Evolutionary conservation across 2,329 filamentous ascomycete genomes (phyloP).

Genomic region (Xylogone sp.): DNA sequence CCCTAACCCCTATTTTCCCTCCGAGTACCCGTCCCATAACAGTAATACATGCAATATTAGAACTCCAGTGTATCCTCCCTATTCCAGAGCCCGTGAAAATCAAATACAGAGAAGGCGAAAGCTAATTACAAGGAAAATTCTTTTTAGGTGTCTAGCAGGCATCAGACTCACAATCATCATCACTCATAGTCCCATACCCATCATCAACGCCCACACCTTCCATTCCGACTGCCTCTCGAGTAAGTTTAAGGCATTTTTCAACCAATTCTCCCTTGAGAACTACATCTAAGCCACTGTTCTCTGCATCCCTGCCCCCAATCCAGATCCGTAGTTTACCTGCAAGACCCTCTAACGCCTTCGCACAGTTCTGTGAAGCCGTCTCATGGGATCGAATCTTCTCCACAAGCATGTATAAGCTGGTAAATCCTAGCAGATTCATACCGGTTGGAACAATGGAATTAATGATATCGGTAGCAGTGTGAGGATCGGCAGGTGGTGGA

Average conservation of each 20-base stretch:
- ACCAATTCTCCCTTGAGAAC: conserved; percentile 51
- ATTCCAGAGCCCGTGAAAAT: background rate
- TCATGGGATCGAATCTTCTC: conserved; percentile 46
- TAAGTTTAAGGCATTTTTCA: conserved; percentile 51
- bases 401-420: conserved; percentile 56
- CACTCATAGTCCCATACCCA: conserved; percentile 56
- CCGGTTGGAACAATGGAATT: conserved; percentile 43
- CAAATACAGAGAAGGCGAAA: background rate
- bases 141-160: background rate
- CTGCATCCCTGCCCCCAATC: conserved; percentile 51
- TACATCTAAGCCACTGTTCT: conserved; percentile 46
- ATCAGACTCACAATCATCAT: conserved; percentile 25
- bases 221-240: conserved; percentile 56
- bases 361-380: conserved; percentile 42
- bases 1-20: too few species aligned
- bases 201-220: conserved; percentile 52
- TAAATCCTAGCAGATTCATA: conserved; percentile 52
- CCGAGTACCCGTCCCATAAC: too few species aligned
- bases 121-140: background rate
- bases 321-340: conserved; percentile 57
- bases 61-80: background rate
- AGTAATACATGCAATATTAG: too few species aligned
- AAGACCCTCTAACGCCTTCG: conserved; percentile 49
- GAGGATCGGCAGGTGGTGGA: conserved; percentile 35
- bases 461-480: conserved; percentile 44